phyloP scores from a whole-genome alignment of 176 grass and related monocot genomes.

The Bromus sterilis region DNA sequence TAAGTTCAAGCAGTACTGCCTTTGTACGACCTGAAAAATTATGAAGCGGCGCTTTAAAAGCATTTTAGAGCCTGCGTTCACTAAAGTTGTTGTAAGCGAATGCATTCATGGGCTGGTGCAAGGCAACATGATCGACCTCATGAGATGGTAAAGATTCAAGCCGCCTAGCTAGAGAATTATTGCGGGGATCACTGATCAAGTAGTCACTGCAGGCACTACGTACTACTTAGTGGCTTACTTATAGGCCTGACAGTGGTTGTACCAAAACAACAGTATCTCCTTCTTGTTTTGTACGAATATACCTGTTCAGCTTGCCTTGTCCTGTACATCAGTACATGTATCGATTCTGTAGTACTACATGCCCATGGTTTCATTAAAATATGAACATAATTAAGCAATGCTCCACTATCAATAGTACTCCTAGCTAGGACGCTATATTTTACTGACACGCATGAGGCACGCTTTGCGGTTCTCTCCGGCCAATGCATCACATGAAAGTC shows the following conservation, averaged over 20 bases:
- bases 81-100: too few species aligned
- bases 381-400: constrained; percentile 16
- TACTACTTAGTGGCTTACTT: neutral
- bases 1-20: too few species aligned
- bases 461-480: neutral
- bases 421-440: neutral
- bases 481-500: constrained; percentile 30
- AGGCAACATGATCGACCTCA: too few species aligned
- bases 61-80: too few species aligned
- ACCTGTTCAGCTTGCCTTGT: neutral
- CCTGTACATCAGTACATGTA: neutral
- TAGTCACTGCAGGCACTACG: too few species aligned
- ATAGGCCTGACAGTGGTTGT: neutral
- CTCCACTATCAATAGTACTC: neutral
- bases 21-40: too few species aligned
- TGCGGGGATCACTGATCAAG: too few species aligned
- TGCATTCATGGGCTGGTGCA: neutral
- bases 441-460: neutral
- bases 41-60: too few species aligned
- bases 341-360: neutral
- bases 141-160: neutral
- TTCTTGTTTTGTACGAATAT: neutral
- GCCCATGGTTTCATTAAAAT: constrained; percentile 14
- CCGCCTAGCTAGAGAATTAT: too few species aligned
- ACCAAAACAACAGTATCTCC: neutral